A percentile compares a stretch with the other conserved stretches of the same genome.
phyloP scores from a whole-genome alignment of 108 stramenopile genomes.

The Stephanodiscus triporus region DNA sequence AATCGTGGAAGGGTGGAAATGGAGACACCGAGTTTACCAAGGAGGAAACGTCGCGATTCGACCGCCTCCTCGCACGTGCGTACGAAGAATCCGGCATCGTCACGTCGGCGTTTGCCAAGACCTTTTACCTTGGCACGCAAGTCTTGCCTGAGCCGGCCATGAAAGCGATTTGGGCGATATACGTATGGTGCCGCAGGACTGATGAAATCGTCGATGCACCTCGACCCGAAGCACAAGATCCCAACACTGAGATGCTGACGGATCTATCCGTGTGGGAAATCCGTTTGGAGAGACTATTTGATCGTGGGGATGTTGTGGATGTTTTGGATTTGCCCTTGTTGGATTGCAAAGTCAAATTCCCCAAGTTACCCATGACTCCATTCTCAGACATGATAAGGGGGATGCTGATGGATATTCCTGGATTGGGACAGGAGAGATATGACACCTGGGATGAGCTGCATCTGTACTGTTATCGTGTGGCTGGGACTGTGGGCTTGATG shows the following conservation, averaged over 20 bases:
- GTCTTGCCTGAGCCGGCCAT: slow-evolving; percentile 70
- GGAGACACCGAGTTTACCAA: slow-evolving; percentile 26
- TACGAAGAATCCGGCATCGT: slow-evolving; percentile 96
- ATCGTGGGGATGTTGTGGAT: slow-evolving; percentile 85
- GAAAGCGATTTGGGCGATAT: slow-evolving; percentile 94
- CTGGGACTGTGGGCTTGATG: slow-evolving; percentile 98
- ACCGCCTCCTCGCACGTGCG: slow-evolving; percentile 65
- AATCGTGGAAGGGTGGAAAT: slow-evolving; percentile 9
- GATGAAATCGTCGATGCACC: slow-evolving; percentile 98
- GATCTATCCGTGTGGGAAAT: slow-evolving; percentile 88
- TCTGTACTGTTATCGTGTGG: slow-evolving; percentile 97
- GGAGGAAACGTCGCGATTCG: slow-evolving; percentile 46
- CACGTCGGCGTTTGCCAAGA: slow-evolving; percentile 94
- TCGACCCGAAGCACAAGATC: slow-evolving; percentile 60
- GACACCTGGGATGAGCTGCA: slow-evolving; percentile 94
- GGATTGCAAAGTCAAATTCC: slow-evolving; percentile 89
- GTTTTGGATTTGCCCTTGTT: slow-evolving; percentile 91
- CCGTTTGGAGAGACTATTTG: slow-evolving; percentile 82
- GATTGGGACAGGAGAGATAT: slow-evolving; percentile 91
- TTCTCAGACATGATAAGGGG: slow-evolving; percentile 97
- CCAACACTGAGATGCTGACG: slow-evolving; percentile 72
- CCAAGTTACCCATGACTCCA: slow-evolving; percentile 84
- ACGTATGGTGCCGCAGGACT: slow-evolving; percentile 97
- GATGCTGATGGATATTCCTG: slow-evolving; percentile 97
- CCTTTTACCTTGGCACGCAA: slow-evolving; percentile 94